Percentiles rank a stretch among this genome's conserved stretches.
Conservation (phyloP, 2,329 filamentous ascomycete species). For the Epichloe baconii region DNA sequence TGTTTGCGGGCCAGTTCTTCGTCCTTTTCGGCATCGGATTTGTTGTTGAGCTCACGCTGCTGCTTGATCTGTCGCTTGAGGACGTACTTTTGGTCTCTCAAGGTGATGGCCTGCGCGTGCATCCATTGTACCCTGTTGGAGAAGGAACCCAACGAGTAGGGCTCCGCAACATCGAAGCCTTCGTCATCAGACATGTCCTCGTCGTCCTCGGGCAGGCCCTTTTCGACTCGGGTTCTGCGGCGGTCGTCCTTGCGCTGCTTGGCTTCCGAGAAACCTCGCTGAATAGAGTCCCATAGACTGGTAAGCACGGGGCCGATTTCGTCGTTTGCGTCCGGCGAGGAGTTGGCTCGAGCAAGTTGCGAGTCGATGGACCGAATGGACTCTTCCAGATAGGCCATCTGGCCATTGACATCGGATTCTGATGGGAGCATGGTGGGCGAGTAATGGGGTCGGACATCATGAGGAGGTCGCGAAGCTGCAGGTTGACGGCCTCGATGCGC, state of each 20-base stretch:
- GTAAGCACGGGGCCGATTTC: conserved; percentile 44
- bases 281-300: conserved; percentile 45
- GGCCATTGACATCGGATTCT: conserved; percentile 47
- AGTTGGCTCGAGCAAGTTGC: conserved; percentile 26
- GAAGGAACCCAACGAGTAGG: conserved; percentile 65
- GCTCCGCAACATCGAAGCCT: conserved; percentile 40
- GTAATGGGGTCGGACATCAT: conserved; percentile 31
- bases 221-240: conserved; percentile 37
- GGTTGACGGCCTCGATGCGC: conserved; percentile 50
- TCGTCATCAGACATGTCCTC: conserved; percentile 52
- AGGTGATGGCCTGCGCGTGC: conserved; percentile 58
- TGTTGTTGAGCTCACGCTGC: conserved; percentile 82
- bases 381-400: conserved; percentile 54
- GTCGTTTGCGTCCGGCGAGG: conserved; percentile 22
- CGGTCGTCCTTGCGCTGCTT: conserved; percentile 41
- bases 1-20: conserved; percentile 46
- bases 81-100: conserved; percentile 81
- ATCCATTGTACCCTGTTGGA: conserved; percentile 67
- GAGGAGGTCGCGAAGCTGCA: conserved; percentile 48
- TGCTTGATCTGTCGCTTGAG: conserved; percentile 89
- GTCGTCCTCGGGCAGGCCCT: conserved; percentile 40
- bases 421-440: conserved; percentile 45
- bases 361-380: conserved; percentile 38
- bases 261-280: conserved; percentile 36
- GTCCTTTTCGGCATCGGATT: conserved; percentile 62